These are phyloP conservation scores for Comarum palustre DNA, from an alignment of 306 rosid genomes.

Conservation along the genomic window DNA sequence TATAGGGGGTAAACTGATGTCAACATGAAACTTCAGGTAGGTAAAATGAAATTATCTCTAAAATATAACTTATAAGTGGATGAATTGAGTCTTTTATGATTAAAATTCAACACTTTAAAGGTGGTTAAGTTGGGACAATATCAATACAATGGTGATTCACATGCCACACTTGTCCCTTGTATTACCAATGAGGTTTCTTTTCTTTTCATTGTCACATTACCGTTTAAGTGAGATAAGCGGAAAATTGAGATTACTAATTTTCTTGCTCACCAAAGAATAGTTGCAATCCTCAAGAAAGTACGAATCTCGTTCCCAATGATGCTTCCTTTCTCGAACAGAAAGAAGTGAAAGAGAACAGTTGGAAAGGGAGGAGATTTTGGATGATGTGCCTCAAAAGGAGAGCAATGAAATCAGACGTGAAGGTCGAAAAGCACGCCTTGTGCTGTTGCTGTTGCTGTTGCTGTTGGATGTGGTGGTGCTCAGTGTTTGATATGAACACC, in stretches of 20 bases:
- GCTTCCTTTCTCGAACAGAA: slow-evolving; percentile 9
- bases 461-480: background rate
- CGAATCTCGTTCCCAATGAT: slow-evolving; percentile 27
- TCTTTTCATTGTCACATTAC: background rate
- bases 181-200: background rate
- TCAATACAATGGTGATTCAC: no score
- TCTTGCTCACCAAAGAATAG: background rate
- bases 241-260: background rate
- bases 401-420: slow-evolving; percentile 49
- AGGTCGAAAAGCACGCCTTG: slow-evolving; percentile 57
- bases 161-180: no score
- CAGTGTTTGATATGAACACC: background rate
- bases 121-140: no score
- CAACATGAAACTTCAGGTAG: no score
- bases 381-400: slow-evolving; percentile 32
- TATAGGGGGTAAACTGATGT: no score
- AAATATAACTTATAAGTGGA: no score
- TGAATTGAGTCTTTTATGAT: no score
- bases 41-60: no score
- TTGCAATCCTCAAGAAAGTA: slow-evolving; percentile 6
- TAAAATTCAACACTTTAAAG: no score
- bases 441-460: slow-evolving; percentile 19
- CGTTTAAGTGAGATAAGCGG: no score
- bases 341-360: slow-evolving; percentile 14
- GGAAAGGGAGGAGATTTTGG: background rate